phyloP scores from a whole-genome alignment of 768 basidiomycete genomes.

The Lyophyllum shimeji region DNA sequence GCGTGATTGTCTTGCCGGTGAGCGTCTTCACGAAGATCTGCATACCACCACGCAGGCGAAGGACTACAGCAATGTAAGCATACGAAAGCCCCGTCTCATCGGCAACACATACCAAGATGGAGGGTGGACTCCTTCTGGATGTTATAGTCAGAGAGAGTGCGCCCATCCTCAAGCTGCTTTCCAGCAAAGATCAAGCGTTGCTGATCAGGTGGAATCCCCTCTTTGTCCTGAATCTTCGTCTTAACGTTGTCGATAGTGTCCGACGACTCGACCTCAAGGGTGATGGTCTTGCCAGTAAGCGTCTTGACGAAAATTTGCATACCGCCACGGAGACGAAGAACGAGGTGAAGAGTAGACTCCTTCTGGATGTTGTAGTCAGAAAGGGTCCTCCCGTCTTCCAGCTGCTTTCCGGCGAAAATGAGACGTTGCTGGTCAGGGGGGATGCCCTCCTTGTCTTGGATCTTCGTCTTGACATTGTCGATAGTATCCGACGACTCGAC shows the following conservation, averaged over 20 bases:
- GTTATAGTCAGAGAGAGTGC: slow-evolving; percentile 22
- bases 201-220: slow-evolving; percentile 21
- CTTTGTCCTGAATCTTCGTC: slow-evolving; percentile 22
- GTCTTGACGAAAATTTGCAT: slow-evolving; percentile 27
- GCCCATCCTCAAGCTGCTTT: slow-evolving; percentile 21
- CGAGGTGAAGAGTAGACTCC: slow-evolving; percentile 11
- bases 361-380: slow-evolving; percentile 24
- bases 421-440: slow-evolving; percentile 21
- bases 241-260: slow-evolving; percentile 23
- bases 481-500: slow-evolving; percentile 22
- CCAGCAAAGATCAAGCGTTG: slow-evolving; percentile 22
- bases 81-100: neutral
- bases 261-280: slow-evolving; percentile 21
- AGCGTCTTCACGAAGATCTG: slow-evolving; percentile 72
- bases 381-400: slow-evolving; percentile 21
- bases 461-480: slow-evolving; percentile 22
- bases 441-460: slow-evolving; percentile 22
- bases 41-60: slow-evolving; percentile 36
- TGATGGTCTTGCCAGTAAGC: slow-evolving; percentile 21
- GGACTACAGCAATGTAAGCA: slow-evolving; percentile 5
- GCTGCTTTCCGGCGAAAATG: slow-evolving; percentile 22
- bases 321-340: slow-evolving; percentile 34
- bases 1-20: slow-evolving; percentile 33
- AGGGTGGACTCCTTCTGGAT: slow-evolving; percentile 23
- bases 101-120: slow-evolving; percentile 13